These are phyloP conservation scores for Physaria fendleri DNA, from an alignment of 345 rosid species.

Conservation along the genomic window DNA sequence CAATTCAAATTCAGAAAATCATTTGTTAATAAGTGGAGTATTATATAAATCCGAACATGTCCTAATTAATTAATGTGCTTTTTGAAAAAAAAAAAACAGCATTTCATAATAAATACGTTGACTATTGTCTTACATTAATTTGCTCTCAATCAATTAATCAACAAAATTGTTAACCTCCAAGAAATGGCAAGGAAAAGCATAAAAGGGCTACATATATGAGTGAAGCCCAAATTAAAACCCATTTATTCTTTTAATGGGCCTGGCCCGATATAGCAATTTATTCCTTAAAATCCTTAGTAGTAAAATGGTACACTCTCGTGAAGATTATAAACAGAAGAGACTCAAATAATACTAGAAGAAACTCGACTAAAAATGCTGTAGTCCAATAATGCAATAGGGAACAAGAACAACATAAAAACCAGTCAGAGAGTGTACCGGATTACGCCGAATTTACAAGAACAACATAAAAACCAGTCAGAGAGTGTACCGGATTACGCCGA, in stretches of 20 bases:
- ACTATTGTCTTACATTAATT: background rate
- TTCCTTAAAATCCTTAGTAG: background rate
- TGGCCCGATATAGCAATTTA: background rate
- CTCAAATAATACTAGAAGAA: background rate
- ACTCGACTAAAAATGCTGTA: background rate
- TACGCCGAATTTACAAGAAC: too few species aligned
- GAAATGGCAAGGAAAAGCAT: background rate
- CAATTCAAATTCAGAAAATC: too few species aligned
- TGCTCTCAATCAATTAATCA: background rate
- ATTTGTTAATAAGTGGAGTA: too few species aligned
- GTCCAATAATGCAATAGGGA: background rate
- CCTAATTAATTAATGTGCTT: background rate
- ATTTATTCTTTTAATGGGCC: background rate
- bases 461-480: background rate
- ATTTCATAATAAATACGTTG: too few species aligned
- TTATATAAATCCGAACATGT: background rate
- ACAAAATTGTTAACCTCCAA: background rate
- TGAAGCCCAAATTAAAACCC: background rate
- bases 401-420: background rate
- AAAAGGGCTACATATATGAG: background rate
- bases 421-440: constrained; percentile 1
- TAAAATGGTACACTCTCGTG: background rate
- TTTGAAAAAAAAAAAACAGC: background rate
- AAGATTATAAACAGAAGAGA: background rate
- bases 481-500: constrained; percentile 5